Evolutionary conservation across 306 rosid genomes (phyloP), one percentile per base, ranked within the genome.

Genomic region (Glycine latifolia): DNA sequence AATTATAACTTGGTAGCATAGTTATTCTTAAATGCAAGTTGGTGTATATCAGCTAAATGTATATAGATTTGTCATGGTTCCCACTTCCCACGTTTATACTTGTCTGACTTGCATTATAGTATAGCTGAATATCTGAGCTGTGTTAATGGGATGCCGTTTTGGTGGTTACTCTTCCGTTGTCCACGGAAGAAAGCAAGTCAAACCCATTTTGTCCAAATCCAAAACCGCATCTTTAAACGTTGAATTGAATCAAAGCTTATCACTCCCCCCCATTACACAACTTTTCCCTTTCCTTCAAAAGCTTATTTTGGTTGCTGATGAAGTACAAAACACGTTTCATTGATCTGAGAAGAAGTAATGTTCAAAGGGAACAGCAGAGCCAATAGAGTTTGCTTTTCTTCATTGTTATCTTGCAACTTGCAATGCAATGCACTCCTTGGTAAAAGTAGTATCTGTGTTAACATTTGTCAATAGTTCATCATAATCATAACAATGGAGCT

Each of bases 401-500:
- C 73, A 37, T 54, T 75, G n/a, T 16, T 7, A 11, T 70, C 65
- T 5, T 69, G 20, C 41, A 43, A 43, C 67, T 72, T 81, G 74
- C 78, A 10, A 44, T 68, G 3, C 39, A 76, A 50, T 83, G 80
- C 50, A 84, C 26, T 66, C 55, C 53, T 58, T n/a, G 15, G 13
- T 48, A 37, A n/a, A 62, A 76, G 15, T 52, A 59, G 35, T 70
- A 44, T 82, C 50, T 20, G 58, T 62, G 15, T 79, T 56, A 77
- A 56, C 76, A 58, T 76, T 73, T 75, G 49, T 79, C 39, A 47
- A 26, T 60, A 66, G 67, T 68, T 37, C 69, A n/a, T n/a, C 52
- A n/a, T 67, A 35, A 14, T 66, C 50, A 17, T 61, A 73, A 65
- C 41, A 68, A 94, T 91, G 97, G 91, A 89, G 73, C 78, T 82